phyloP scores from a whole-genome alignment of 495 filamentous ascomycete species.

The Talaromyces adpressus region DNA sequence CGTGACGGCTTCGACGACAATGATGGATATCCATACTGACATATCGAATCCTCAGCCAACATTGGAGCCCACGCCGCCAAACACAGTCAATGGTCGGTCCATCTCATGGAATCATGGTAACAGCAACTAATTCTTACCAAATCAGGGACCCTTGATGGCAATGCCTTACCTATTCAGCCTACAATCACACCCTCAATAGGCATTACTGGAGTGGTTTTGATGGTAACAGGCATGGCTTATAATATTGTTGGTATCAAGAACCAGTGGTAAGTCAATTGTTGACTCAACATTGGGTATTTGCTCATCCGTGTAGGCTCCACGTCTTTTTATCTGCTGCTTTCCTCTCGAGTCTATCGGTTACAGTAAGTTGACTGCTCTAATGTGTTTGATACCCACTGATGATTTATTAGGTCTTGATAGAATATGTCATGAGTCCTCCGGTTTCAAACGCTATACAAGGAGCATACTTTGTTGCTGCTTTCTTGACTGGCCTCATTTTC shows the following conservation, averaged over 20 bases:
- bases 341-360: slow-evolving; percentile 63
- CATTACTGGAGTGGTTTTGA: slow-evolving; percentile 69
- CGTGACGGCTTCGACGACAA: background rate
- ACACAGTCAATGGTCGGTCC: background rate
- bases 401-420: slow-evolving; percentile 56
- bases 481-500: slow-evolving; percentile 68
- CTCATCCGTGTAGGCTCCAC: slow-evolving; percentile 45
- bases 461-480: slow-evolving; percentile 76
- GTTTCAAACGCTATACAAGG: slow-evolving; percentile 73
- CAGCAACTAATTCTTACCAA: background rate
- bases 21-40: slow-evolving; percentile 6
- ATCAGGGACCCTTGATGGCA: background rate
- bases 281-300: slow-evolving; percentile 4
- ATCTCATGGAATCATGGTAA: no score
- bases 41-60: slow-evolving; percentile 6
- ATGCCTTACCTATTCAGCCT: slow-evolving; percentile 62
- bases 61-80: background rate
- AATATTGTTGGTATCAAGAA: slow-evolving; percentile 80
- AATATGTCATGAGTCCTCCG: slow-evolving; percentile 84
- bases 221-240: slow-evolving; percentile 61
- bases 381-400: background rate
- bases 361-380: slow-evolving; percentile 34
- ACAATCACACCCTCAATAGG: slow-evolving; percentile 71
- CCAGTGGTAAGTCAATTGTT: slow-evolving; percentile 43
- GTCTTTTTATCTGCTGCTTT: slow-evolving; percentile 76